phyloP scores from a whole-genome alignment of 2,329 filamentous ascomycete genomes.

The Cercospora zeae-maydis region DNA sequence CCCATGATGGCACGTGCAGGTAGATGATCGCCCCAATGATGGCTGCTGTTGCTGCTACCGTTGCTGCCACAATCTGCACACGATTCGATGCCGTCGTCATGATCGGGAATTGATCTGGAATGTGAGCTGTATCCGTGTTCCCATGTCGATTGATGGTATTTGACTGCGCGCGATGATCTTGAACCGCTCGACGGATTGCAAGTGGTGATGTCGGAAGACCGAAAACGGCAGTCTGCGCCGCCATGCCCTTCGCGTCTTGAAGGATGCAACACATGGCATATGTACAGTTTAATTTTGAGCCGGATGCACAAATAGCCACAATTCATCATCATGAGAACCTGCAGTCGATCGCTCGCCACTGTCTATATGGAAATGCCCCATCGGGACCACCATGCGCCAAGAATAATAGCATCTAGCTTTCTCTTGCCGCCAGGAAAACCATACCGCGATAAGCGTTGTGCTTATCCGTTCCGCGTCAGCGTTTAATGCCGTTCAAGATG shows the following conservation, averaged over 20 bases:
- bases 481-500: slow-evolving; percentile 20
- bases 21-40: slow-evolving; percentile 16
- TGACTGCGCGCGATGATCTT: background rate
- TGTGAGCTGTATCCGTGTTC: background rate
- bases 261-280: background rate
- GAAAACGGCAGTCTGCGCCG: background rate
- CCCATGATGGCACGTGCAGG: slow-evolving; percentile 26
- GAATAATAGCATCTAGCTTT: background rate
- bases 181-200: background rate
- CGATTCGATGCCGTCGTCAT: slow-evolving; percentile 6
- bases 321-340: background rate
- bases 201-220: background rate
- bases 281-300: background rate
- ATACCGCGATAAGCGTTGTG: background rate
- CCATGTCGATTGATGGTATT: background rate
- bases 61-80: slow-evolving; percentile 8
- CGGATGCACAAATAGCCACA: background rate
- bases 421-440: background rate
- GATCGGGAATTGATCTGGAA: background rate
- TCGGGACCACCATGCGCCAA: background rate
- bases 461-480: slow-evolving; percentile 1
- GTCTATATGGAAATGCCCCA: background rate
- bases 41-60: slow-evolving; percentile 5
- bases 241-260: background rate
- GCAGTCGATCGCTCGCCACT: background rate